Conservation (phyloP, 495 filamentous ascomycete species). For the Aspergillus asperescens region DNA sequence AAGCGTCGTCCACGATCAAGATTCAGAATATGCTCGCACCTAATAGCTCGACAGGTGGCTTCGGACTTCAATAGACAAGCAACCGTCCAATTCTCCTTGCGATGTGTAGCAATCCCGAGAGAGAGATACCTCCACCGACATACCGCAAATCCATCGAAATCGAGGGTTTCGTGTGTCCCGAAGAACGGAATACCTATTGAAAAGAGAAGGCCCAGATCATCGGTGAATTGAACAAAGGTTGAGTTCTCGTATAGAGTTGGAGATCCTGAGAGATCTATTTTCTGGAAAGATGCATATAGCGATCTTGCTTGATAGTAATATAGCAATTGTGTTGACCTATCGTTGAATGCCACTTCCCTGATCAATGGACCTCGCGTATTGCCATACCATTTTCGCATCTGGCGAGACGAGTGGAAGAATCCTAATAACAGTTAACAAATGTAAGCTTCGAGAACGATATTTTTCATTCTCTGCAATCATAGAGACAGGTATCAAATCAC, state of each 20-base stretch:
- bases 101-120: constrained; percentile 38
- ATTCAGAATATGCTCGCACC: constrained; percentile 37
- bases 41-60: constrained; percentile 13
- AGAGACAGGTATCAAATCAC: neutral
- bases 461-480: neutral
- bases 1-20: constrained; percentile 40
- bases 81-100: constrained; percentile 36
- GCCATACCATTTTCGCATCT: constrained; percentile 4
- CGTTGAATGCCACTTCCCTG: constrained; percentile 35
- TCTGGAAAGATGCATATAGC: constrained; percentile 29
- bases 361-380: constrained; percentile 19
- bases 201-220: constrained; percentile 29
- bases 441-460: neutral
- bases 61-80: constrained; percentile 39
- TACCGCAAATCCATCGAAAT: constrained; percentile 3
- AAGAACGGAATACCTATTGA: constrained; percentile 42
- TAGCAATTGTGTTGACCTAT: constrained; percentile 34
- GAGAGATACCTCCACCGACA: constrained; percentile 43
- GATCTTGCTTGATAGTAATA: constrained; percentile 28
- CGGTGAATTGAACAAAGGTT: constrained; percentile 26
- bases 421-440: constrained; percentile 13
- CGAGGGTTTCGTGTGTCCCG: constrained; percentile 26
- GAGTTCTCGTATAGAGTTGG: constrained; percentile 26
- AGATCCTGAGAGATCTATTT: constrained; percentile 13
- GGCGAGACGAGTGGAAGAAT: constrained; percentile 15